These are phyloP conservation scores for Fusarium mangiferae DNA, from an alignment of 2,329 filamentous ascomycete genomes.

Conservation along the genomic window DNA sequence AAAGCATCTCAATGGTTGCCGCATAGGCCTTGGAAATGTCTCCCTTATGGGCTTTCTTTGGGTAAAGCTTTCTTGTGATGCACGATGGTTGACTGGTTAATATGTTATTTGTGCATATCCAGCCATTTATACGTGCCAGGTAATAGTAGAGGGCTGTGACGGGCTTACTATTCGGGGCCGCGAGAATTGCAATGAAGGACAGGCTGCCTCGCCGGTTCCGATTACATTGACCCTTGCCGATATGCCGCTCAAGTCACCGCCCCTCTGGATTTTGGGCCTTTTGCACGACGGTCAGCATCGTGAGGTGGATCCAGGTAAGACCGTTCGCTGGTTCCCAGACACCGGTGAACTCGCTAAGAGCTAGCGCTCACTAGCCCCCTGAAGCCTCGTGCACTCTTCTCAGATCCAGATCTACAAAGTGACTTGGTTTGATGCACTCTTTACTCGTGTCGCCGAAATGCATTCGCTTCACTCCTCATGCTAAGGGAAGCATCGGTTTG, in stretches of 20 bases:
- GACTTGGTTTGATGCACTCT: fast-evolving
- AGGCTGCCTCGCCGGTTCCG: fast-evolving
- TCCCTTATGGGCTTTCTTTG: background rate
- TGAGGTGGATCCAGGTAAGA: background rate
- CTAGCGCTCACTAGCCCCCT: background rate
- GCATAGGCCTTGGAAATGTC: background rate
- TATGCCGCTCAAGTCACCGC: background rate
- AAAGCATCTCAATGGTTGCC: background rate
- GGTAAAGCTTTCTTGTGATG: fast-evolving
- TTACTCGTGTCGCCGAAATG: too few species aligned
- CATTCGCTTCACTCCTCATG: too few species aligned
- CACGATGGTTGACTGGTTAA: fast-evolving
- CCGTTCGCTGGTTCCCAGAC: background rate
- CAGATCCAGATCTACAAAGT: fast-evolving
- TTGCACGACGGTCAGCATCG: background rate
- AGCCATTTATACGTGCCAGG: fast-evolving
- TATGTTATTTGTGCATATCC: fast-evolving
- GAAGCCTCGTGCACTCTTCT: fast-evolving
- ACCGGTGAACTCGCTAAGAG: background rate
- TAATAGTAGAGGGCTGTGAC: too few species aligned
- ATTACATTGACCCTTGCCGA: background rate
- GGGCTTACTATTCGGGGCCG: background rate
- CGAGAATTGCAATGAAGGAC: fast-evolving
- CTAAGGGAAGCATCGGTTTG: fast-evolving
- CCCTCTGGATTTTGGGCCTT: fast-evolving